Evolutionary conservation across 805 yeast genomes (phyloP).

Genomic region (Pichia ethanolica): DNA sequence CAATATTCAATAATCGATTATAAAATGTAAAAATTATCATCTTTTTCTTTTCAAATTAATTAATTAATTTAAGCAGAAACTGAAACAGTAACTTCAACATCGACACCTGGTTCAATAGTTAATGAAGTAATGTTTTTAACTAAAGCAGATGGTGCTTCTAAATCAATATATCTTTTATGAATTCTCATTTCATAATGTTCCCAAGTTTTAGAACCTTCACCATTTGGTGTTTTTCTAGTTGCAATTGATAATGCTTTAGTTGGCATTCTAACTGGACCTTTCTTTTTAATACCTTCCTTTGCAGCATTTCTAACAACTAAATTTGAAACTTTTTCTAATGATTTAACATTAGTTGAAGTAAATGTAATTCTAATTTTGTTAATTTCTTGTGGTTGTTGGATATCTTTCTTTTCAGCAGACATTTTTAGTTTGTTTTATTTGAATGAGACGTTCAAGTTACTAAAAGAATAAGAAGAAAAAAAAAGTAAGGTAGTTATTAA

Average conservation of each 20-base stretch:
- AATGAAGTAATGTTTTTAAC: slow-evolving; percentile 96
- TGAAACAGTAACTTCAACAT: slow-evolving; percentile 90
- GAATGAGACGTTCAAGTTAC: slow-evolving; percentile 30
- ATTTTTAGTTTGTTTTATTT: slow-evolving; percentile 29
- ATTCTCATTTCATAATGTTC: slow-evolving; percentile 99
- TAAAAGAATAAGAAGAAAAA: not conserved
- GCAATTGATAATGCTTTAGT: slow-evolving; percentile 96
- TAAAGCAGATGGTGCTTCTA: slow-evolving; percentile 89
- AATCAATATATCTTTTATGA: slow-evolving; percentile 99
- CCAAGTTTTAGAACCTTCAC: slow-evolving; percentile 99
- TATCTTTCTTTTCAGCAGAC: slow-evolving; percentile 81
- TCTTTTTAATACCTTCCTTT: slow-evolving; percentile 75
- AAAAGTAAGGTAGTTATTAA: not conserved
- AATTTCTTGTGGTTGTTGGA: slow-evolving; percentile 73
- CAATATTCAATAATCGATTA: too few species aligned
- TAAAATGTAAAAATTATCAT: not conserved
- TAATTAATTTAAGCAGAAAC: slow-evolving; percentile 59
- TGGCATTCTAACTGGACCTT: slow-evolving; percentile 99
- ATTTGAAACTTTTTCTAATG: slow-evolving; percentile 91
- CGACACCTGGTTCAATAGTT: slow-evolving; percentile 99
- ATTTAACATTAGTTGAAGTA: slow-evolving; percentile 98
- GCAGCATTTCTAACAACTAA: slow-evolving; percentile 85
- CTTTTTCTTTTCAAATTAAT: not conserved
- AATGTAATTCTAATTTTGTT: slow-evolving; percentile 98
- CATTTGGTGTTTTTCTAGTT: slow-evolving; percentile 99